These are phyloP conservation scores for Staphylotrichum tortipilum DNA, from an alignment of 495 filamentous ascomycete species.

Conservation along the genomic window DNA sequence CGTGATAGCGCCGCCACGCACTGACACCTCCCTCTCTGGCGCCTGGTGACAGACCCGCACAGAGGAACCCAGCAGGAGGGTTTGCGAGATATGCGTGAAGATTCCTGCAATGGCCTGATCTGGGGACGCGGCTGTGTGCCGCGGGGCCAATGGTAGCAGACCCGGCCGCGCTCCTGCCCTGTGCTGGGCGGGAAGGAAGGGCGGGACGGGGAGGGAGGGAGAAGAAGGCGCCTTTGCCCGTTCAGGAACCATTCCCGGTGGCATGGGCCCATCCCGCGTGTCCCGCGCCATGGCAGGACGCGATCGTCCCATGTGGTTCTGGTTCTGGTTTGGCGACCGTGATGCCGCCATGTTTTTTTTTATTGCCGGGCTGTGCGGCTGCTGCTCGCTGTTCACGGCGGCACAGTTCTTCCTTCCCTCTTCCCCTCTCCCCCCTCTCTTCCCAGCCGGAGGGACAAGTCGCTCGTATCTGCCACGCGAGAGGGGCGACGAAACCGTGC, in stretches of 20 bases:
- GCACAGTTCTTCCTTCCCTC: no score
- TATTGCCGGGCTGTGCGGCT: no score
- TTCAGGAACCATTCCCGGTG: conserved; percentile 15
- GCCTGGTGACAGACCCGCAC: conserved; percentile 12
- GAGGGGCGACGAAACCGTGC: not conserved
- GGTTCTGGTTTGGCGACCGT: not conserved
- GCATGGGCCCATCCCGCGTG: conserved; percentile 4
- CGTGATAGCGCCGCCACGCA: not conserved
- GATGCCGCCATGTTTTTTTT: not conserved
- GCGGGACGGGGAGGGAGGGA: no score
- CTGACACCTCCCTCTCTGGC: not conserved
- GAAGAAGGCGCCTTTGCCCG: not conserved
- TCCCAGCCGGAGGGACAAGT: not conserved
- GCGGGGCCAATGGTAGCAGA: conserved; percentile 18
- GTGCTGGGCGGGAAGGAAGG: no score
- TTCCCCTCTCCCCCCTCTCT: not conserved
- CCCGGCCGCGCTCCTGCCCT: not conserved
- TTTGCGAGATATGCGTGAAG: conserved; percentile 25
- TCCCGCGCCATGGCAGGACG: not conserved
- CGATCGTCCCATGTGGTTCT: not conserved
- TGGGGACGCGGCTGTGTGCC: conserved; percentile 14
- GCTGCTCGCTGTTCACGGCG: no score
- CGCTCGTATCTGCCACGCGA: no score
- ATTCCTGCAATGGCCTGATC: conserved; percentile 27
- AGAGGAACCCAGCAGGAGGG: conserved; percentile 24